Evolutionary conservation across 176 grass and related monocot species (phyloP).

Genomic region (Saccharum officinarum): DNA sequence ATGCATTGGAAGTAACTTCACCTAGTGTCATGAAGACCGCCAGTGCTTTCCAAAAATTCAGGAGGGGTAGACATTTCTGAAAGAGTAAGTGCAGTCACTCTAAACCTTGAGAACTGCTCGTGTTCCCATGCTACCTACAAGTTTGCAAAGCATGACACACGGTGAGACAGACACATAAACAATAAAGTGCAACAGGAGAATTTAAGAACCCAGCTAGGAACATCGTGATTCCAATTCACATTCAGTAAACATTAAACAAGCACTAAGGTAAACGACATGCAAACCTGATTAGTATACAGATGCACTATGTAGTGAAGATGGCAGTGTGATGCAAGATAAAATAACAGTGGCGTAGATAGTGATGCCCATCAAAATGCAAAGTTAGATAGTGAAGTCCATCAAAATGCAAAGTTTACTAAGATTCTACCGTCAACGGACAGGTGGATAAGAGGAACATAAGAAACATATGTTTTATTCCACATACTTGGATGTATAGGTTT

Average conservation of each 20-base stretch:
- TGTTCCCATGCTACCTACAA: slow-evolving; percentile 98
- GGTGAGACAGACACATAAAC: background rate
- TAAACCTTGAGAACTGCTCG: slow-evolving; percentile 98
- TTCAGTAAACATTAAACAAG: slow-evolving; percentile 28
- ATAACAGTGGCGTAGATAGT: background rate
- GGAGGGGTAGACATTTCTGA: slow-evolving; percentile 77
- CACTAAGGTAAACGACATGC: background rate
- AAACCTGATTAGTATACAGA: background rate
- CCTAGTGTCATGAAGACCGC: slow-evolving; percentile 81
- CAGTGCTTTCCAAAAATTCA: slow-evolving; percentile 89
- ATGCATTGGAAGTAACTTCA: slow-evolving; percentile 28
- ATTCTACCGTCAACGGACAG: background rate
- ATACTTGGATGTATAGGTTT: too few species aligned
- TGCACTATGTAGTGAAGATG: background rate
- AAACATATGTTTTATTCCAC: background rate
- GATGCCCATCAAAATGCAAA: background rate
- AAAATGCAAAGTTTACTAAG: slow-evolving; percentile 1
- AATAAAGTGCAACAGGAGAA: background rate
- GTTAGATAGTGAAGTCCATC: background rate
- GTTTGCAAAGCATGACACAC: slow-evolving; percentile 23
- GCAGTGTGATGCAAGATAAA: background rate
- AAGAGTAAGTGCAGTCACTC: slow-evolving; percentile 92
- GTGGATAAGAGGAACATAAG: background rate
- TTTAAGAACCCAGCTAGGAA: slow-evolving; percentile 19
- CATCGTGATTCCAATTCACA: slow-evolving; percentile 3